phyloP scores from a whole-genome alignment of 768 basidiomycete species.

The Leccinum disarticulatum region DNA sequence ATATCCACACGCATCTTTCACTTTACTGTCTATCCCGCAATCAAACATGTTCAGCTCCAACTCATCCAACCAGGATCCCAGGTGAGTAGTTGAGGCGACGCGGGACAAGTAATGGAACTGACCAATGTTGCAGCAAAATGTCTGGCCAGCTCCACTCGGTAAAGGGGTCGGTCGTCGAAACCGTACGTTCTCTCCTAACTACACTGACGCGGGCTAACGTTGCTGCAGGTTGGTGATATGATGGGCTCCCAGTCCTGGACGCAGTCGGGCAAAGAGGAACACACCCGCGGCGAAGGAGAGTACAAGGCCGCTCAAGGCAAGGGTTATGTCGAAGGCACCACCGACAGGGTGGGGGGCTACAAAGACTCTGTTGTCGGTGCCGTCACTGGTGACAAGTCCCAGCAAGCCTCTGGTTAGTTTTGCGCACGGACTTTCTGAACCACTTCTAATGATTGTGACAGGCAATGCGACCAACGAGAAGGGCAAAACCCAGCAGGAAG shows the following conservation, averaged over 20 bases:
- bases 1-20: background rate
- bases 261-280: conserved; percentile 50
- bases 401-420: conserved; percentile 46
- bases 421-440: rapidly evolving
- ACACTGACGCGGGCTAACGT: background rate
- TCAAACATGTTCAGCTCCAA: conserved; percentile 4
- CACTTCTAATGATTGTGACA: conserved; percentile 16
- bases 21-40: background rate
- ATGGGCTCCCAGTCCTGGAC: conserved; percentile 44
- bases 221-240: conserved; percentile 39
- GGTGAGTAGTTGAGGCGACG: conserved; percentile 17
- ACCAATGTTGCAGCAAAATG: conserved; percentile 28
- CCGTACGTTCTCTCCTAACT: conserved; percentile 18
- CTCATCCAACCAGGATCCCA: conserved; percentile 26
- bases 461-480: conserved; percentile 57
- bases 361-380: conserved; percentile 56
- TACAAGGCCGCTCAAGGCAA: conserved; percentile 48
- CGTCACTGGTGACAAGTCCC: conserved; percentile 53
- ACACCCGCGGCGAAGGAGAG: conserved; percentile 47
- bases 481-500: conserved; percentile 51
- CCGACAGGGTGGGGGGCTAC: conserved; percentile 48
- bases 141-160: conserved; percentile 37
- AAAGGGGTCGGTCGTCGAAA: conserved; percentile 38
- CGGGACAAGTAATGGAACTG: background rate
- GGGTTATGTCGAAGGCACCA: conserved; percentile 48